phyloP scores from a whole-genome alignment of 371 early-diverging fungal species.

The Umbelopsis sp. region DNA sequence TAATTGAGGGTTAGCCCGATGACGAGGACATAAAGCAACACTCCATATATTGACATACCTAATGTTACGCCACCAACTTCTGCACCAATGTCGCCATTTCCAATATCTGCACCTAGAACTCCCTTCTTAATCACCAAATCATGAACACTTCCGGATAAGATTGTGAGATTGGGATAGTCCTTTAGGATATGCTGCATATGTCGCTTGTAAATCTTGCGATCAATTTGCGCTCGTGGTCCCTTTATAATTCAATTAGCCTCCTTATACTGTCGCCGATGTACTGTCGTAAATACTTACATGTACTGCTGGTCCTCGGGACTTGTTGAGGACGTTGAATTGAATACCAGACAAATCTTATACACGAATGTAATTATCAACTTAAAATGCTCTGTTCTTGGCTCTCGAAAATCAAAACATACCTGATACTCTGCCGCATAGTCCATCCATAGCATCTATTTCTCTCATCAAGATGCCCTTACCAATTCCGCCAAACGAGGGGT shows the following conservation, averaged over 20 bases:
- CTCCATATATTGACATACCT: slow-evolving; percentile 28
- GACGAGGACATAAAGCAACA: background rate
- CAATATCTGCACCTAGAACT: slow-evolving; percentile 36
- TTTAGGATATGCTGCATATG: slow-evolving; percentile 70
- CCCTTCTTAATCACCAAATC: slow-evolving; percentile 64
- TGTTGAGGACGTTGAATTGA: slow-evolving; percentile 85
- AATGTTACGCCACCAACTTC: slow-evolving; percentile 33
- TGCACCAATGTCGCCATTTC: slow-evolving; percentile 28
- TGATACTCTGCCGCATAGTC: slow-evolving; percentile 78
- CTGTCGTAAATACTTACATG: slow-evolving; percentile 51
- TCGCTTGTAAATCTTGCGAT: slow-evolving; percentile 77
- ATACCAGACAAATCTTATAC: slow-evolving; percentile 76
- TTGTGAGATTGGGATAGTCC: slow-evolving; percentile 71
- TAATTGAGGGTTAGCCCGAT: background rate
- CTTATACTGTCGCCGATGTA: background rate
- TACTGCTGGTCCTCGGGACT: slow-evolving; percentile 87
- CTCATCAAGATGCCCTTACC: slow-evolving; percentile 84
- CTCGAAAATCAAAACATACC: slow-evolving; percentile 30
- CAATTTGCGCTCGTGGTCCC: slow-evolving; percentile 87
- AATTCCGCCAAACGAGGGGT: slow-evolving; percentile 88
- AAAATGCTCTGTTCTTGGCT: no score
- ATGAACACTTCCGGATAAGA: slow-evolving; percentile 72
- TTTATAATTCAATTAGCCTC: slow-evolving; percentile 21
- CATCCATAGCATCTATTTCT: slow-evolving; percentile 87
- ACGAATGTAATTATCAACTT: background rate